Conservation (phyloP, 2,329 filamentous ascomycete genomes). For the Akanthomyces dipterigenus region DNA sequence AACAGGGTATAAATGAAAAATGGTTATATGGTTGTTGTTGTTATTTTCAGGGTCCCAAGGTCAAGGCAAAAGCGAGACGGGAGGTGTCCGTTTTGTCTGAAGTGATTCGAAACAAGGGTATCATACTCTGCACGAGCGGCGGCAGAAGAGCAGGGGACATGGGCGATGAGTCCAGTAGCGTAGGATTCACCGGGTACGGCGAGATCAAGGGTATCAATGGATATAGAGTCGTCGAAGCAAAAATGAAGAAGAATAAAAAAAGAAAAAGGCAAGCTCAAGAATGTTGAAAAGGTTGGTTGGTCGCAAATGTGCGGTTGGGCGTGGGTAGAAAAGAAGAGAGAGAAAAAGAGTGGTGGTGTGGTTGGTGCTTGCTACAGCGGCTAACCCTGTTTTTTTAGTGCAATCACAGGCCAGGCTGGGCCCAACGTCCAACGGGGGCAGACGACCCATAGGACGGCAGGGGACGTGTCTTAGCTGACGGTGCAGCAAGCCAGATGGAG, state of each 20-base stretch:
- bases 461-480: neutral
- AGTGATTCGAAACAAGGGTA: conserved; percentile 11
- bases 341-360: neutral
- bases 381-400: neutral
- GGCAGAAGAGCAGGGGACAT: neutral
- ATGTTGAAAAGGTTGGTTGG: neutral
- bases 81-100: neutral
- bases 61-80: neutral
- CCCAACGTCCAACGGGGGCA: neutral
- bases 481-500: neutral
- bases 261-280: neutral
- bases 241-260: conserved; percentile 6
- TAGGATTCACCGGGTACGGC: neutral
- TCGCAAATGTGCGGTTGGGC: neutral
- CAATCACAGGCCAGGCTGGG: neutral
- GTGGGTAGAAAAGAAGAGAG: neutral
- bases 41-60: neutral
- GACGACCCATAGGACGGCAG: neutral
- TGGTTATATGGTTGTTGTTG: neutral
- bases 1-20: conserved; percentile 6
- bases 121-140: conserved; percentile 4
- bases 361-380: neutral
- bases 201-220: neutral
- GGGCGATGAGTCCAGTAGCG: neutral
- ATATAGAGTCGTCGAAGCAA: conserved; percentile 6